Evolutionary conservation across 139 green algal genomes (phyloP).

Genomic region (Chlorella sp.): DNA sequence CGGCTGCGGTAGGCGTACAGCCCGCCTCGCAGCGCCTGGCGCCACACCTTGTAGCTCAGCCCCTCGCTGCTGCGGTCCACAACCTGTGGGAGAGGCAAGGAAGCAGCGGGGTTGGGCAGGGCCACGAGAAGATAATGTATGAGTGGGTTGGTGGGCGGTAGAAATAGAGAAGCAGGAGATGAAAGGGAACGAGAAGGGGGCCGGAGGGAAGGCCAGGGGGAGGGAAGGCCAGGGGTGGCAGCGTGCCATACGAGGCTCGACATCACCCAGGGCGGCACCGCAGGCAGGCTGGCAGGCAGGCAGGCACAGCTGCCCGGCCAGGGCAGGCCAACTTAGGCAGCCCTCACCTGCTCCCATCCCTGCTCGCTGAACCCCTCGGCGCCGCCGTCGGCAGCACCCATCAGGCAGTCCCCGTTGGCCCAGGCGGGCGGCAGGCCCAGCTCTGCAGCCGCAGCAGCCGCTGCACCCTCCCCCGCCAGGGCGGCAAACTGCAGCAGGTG

Average conservation of each 20-base stretch:
- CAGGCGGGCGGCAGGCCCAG: constrained; percentile 27
- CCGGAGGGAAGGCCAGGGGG: not conserved
- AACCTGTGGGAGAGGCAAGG: not conserved
- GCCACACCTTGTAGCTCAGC: constrained; percentile 69
- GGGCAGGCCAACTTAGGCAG: not conserved
- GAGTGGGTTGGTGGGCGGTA: too few species aligned
- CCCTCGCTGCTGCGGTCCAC: constrained; percentile 42
- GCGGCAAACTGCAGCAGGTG: constrained; percentile 76
- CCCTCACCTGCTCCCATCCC: constrained; percentile 60
- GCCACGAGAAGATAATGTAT: not conserved
- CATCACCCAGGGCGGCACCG: too few species aligned
- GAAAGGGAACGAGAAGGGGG: not conserved
- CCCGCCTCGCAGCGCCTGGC: constrained; percentile 66
- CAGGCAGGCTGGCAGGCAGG: not conserved
- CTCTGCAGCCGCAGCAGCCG: not conserved
- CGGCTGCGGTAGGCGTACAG: constrained; percentile 63
- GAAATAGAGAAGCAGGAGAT: not conserved
- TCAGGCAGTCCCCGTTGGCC: constrained; percentile 38
- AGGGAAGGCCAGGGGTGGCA: too few species aligned
- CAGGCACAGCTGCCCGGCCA: not conserved
- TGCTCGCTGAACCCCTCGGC: not conserved
- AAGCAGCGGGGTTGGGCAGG: not conserved
- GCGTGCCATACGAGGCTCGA: too few species aligned
- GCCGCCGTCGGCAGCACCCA: constrained; percentile 49
- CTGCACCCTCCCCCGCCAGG: constrained; percentile 51